phyloP scores from a whole-genome alignment of 768 basidiomycete genomes.

The Leccinum incarnatum region DNA sequence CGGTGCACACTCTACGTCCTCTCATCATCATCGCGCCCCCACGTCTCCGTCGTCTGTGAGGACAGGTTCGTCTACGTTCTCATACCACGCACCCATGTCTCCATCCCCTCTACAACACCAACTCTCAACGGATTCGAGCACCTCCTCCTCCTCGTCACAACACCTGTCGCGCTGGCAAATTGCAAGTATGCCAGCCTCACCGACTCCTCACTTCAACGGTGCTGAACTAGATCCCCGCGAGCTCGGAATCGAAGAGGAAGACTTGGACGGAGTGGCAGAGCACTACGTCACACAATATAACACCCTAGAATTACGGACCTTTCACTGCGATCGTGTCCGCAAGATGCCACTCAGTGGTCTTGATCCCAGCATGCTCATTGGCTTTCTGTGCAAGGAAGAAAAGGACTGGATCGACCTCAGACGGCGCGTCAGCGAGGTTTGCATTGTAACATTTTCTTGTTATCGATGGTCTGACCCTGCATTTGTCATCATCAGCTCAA shows the following conservation, averaged over 20 bases:
- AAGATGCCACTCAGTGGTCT: constrained; percentile 91
- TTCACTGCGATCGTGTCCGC: constrained; percentile 94
- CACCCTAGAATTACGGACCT: constrained; percentile 73
- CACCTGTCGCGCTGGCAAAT: constrained; percentile 30
- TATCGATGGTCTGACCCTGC: constrained; percentile 7
- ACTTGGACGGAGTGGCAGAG: constrained; percentile 47
- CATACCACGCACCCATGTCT: constrained; percentile 56
- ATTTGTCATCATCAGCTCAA: constrained; percentile 14
- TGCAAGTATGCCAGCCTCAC: constrained; percentile 21
- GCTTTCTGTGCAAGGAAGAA: constrained; percentile 83
- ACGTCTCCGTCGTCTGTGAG: constrained; percentile 52
- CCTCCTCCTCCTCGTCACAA: constrained; percentile 32
- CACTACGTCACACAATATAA: constrained; percentile 76
- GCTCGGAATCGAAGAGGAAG: constrained; percentile 30
- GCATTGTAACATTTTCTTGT: constrained; percentile 23
- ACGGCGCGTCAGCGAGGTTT: constrained; percentile 66
- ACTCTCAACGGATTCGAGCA: constrained; percentile 44
- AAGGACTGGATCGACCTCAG: constrained; percentile 84
- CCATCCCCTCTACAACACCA: constrained; percentile 69
- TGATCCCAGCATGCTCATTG: constrained; percentile 97
- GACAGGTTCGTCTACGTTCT: constrained; percentile 49
- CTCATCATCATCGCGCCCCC: constrained; percentile 36
- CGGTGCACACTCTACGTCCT: constrained; percentile 16
- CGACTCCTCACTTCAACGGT: constrained; percentile 19
- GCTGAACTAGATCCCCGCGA: constrained; percentile 40